Evolutionary conservation across 2,329 filamentous ascomycete genomes (phyloP).

Genomic region (Colletotrichum sp.): DNA sequence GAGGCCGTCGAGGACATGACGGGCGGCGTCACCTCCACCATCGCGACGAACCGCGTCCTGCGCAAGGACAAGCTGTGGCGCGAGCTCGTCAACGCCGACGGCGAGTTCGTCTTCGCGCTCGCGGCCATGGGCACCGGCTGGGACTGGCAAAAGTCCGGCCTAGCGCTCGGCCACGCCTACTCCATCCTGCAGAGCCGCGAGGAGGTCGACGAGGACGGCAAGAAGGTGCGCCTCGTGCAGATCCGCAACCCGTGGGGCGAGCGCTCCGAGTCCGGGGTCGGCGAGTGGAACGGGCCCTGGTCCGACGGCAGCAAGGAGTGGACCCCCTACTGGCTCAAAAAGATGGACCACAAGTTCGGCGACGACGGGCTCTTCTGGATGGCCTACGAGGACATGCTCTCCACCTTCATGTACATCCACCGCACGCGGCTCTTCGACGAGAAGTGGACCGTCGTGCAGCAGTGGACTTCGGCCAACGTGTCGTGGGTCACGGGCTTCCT

Average conservation of each 20-base stretch:
- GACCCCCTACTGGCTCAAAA: conserved; percentile 79
- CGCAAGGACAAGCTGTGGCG: conserved; percentile 74
- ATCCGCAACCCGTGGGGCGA: conserved; percentile 73
- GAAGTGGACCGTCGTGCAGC: conserved; percentile 47
- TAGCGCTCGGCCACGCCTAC: conserved; percentile 53
- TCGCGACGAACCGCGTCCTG: conserved; percentile 62
- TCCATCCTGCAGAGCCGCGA: conserved; percentile 53
- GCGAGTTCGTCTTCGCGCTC: conserved; percentile 66
- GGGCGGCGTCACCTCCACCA: conserved; percentile 60
- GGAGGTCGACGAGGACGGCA: conserved; percentile 43
- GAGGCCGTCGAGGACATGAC: conserved; percentile 53
- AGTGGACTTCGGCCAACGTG: conserved; percentile 47
- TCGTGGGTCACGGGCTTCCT: conserved; percentile 51
- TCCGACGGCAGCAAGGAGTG: conserved; percentile 82
- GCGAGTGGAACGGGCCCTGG: conserved; percentile 76
- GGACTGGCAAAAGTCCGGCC: conserved; percentile 38
- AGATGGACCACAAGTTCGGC: conserved; percentile 75
- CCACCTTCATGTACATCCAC: conserved; percentile 62
- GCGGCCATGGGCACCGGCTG: conserved; percentile 34
- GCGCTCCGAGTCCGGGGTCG: conserved; percentile 39
- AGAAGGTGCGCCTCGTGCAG: conserved; percentile 43
- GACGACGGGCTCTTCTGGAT: conserved; percentile 74
- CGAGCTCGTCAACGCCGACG: conserved; percentile 68
- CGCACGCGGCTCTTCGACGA: conserved; percentile 61
- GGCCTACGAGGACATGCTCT: conserved; percentile 61